A percentile compares a stretch with the other conserved stretches of the same genome.
These are phyloP conservation scores for Trametes sanguinea DNA, from an alignment of 768 basidiomycete genomes.

Conservation along the genomic window DNA sequence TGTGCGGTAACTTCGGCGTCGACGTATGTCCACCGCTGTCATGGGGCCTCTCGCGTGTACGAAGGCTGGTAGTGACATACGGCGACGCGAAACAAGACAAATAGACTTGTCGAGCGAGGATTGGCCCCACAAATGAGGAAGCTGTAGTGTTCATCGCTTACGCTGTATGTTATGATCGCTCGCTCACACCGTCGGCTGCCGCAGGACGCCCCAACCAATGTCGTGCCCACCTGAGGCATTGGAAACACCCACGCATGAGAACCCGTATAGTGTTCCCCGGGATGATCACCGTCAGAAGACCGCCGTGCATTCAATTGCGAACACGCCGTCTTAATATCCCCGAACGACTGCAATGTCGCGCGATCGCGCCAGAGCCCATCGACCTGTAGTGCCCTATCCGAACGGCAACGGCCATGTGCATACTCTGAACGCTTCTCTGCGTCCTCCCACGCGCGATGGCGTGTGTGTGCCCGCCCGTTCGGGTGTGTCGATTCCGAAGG, in stretches of 20 bases:
- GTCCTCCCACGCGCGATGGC: slow-evolving; percentile 11
- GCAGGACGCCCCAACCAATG: slow-evolving; percentile 1
- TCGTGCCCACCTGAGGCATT: neutral
- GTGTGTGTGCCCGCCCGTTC: slow-evolving; percentile 1
- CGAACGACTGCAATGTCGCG: slow-evolving; percentile 11
- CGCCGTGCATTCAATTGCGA: slow-evolving; percentile 2
- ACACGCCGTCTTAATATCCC: slow-evolving; percentile 11
- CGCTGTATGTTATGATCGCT: neutral
- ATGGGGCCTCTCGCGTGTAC: neutral
- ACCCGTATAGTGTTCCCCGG: slow-evolving; percentile 10
- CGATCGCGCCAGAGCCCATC: slow-evolving; percentile 6
- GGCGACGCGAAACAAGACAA: neutral
- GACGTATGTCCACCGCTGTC: neutral
- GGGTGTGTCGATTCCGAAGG: slow-evolving; percentile 5
- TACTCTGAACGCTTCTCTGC: neutral
- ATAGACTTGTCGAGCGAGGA: slow-evolving; percentile 11
- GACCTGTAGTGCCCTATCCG: neutral
- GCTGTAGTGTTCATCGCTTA: slow-evolving; percentile 8
- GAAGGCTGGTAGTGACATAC: neutral
- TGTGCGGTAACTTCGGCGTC: neutral
- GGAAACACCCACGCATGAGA: slow-evolving; percentile 18
- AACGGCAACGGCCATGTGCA: neutral
- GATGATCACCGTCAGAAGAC: slow-evolving; percentile 22
- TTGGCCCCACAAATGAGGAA: slow-evolving; percentile 8
- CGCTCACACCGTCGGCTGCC: slow-evolving; percentile 21